phyloP scores from a whole-genome alignment of 2,329 filamentous ascomycete genomes.

The Chaetomium sp. region DNA sequence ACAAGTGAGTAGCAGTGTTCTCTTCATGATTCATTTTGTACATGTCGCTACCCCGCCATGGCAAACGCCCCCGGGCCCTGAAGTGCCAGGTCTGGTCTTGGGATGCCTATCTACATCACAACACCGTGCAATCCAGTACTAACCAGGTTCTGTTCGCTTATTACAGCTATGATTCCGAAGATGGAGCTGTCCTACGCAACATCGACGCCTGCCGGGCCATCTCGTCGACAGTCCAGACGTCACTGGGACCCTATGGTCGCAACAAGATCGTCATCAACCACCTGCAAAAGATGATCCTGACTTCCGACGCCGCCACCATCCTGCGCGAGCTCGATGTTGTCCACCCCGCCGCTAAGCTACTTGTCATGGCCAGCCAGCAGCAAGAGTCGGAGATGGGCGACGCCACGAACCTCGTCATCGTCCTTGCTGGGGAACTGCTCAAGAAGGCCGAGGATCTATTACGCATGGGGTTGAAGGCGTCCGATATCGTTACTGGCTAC shows the following conservation, averaged over 20 bases:
- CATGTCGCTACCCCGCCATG: slow-evolving; percentile 33
- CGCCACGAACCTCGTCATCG: slow-evolving; percentile 95
- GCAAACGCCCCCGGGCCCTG: neutral
- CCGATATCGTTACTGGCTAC: slow-evolving; percentile 93
- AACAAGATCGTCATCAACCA: slow-evolving; percentile 99
- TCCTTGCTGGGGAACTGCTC: slow-evolving; percentile 90
- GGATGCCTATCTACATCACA: slow-evolving; percentile 10
- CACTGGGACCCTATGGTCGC: slow-evolving; percentile 92
- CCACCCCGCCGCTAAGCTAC: slow-evolving; percentile 93
- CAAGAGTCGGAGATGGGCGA: slow-evolving; percentile 99
- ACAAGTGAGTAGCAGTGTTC: slow-evolving; percentile 67
- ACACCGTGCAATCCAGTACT: slow-evolving; percentile 36
- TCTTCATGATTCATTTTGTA: neutral
- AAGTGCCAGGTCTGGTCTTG: neutral
- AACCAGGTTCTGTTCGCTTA: slow-evolving; percentile 30
- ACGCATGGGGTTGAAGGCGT: slow-evolving; percentile 97
- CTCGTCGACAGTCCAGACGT: slow-evolving; percentile 93
- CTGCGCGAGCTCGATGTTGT: slow-evolving; percentile 97
- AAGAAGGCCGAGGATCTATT: slow-evolving; percentile 97
- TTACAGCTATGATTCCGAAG: slow-evolving; percentile 92
- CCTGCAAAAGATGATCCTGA: slow-evolving; percentile 98
- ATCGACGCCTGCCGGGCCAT: slow-evolving; percentile 98
- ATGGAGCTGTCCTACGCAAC: slow-evolving; percentile 97
- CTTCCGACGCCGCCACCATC: slow-evolving; percentile 96
- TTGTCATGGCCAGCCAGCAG: slow-evolving; percentile 99